These are phyloP conservation scores for Pseudoscleropodium purum DNA, from an alignment of 225 moss, liverwort and hornwort genomes.

Conservation along the genomic window DNA sequence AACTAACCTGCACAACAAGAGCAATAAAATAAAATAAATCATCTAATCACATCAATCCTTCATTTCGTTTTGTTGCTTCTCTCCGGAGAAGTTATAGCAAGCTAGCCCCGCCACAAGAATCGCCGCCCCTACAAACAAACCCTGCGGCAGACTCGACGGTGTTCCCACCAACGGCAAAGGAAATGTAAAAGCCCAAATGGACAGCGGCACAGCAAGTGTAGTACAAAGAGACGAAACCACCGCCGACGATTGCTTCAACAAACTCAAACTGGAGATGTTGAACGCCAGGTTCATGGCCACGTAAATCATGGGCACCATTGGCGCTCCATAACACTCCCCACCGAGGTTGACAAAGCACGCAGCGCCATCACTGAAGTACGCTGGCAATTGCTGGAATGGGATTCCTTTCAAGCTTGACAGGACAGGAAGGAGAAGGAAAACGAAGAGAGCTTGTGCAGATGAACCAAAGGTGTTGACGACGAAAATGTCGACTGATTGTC, in stretches of 20 bases:
- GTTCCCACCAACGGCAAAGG: neutral
- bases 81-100: neutral
- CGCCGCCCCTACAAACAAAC: neutral
- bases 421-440: neutral
- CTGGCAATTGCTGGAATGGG: neutral
- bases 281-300: neutral
- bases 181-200: slow-evolving; percentile 3
- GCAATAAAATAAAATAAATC: neutral
- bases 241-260: slow-evolving; percentile 2
- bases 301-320: neutral
- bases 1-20: neutral
- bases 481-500: neutral
- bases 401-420: neutral
- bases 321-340: neutral
- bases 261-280: slow-evolving; percentile 1
- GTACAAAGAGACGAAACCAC: neutral
- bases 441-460: neutral
- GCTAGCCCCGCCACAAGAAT: neutral
- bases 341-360: neutral
- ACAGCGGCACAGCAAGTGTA: neutral
- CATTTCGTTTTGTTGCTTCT: neutral
- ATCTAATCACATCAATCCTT: neutral
- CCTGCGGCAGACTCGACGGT: neutral
- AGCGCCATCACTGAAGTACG: neutral
- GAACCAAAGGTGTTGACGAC: slow-evolving; percentile 12